phyloP scores from a whole-genome alignment of 805 yeast genomes.

The Candida caryicola region DNA sequence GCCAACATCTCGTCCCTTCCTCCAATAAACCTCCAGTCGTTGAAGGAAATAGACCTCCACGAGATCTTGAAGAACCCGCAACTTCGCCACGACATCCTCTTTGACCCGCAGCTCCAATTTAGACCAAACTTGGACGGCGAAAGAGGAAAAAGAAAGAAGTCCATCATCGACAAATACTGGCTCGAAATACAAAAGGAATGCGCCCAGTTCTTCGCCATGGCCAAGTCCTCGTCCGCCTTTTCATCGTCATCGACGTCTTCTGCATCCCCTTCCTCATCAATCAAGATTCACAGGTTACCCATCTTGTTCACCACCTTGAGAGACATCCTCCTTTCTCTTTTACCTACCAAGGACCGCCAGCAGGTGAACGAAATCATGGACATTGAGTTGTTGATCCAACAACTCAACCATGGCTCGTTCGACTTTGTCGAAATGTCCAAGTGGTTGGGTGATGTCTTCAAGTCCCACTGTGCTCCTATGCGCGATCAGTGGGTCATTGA shows the following conservation, averaged over 20 bases:
- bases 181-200: slow-evolving; percentile 69
- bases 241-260: slow-evolving; percentile 11
- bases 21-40: slow-evolving; percentile 77
- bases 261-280: slow-evolving; percentile 12
- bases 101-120: slow-evolving; percentile 89
- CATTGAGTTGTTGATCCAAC: slow-evolving; percentile 72
- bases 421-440: slow-evolving; percentile 67
- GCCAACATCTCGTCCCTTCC: slow-evolving; percentile 53
- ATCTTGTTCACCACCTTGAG: slow-evolving; percentile 73
- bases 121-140: slow-evolving; percentile 91
- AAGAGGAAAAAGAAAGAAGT: slow-evolving; percentile 75
- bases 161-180: slow-evolving; percentile 83
- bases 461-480: slow-evolving; percentile 94
- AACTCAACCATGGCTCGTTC: slow-evolving; percentile 65
- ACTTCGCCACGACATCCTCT: slow-evolving; percentile 85
- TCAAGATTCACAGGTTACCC: slow-evolving; percentile 50
- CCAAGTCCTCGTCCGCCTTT: not conserved
- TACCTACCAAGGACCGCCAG: slow-evolving; percentile 73
- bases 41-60: slow-evolving; percentile 82
- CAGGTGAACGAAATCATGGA: slow-evolving; percentile 72
- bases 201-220: slow-evolving; percentile 32
- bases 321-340: slow-evolving; percentile 67
- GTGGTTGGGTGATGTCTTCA: slow-evolving; percentile 76
- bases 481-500: slow-evolving; percentile 86
- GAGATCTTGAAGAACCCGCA: slow-evolving; percentile 91